Conservation (phyloP, 148 eudicot genomes). For the Talinum fruticosum region DNA sequence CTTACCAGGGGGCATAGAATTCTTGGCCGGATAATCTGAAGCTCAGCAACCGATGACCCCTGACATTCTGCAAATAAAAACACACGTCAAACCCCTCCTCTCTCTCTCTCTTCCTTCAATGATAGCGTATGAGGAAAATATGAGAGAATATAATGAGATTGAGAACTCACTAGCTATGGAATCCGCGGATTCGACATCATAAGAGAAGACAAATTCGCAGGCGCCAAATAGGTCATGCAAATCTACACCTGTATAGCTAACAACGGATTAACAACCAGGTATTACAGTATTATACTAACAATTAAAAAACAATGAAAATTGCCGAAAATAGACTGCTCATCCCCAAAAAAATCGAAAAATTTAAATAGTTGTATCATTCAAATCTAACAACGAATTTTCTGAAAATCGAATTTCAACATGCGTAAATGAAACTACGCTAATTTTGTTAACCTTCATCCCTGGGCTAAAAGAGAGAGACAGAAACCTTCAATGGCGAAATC, state of each 20-base stretch:
- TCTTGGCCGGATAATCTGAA: slow-evolving; percentile 10
- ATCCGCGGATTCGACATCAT: slow-evolving; percentile 3
- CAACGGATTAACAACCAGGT: neutral
- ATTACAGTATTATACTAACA: too few species aligned
- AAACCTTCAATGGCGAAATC: too few species aligned
- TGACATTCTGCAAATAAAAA: slow-evolving; percentile 15
- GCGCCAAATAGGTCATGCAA: neutral
- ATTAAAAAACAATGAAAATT: neutral
- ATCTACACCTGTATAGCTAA: neutral
- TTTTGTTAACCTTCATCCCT: too few species aligned
- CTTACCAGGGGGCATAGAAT: slow-evolving; percentile 19
- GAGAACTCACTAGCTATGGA: neutral
- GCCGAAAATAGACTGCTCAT: neutral
- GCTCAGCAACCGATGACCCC: slow-evolving; percentile 8
- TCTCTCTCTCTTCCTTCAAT: neutral
- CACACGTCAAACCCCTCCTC: neutral
- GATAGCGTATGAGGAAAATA: neutral
- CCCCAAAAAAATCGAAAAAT: neutral
- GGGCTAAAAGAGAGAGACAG: too few species aligned
- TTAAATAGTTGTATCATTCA: too few species aligned
- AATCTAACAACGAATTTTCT: too few species aligned
- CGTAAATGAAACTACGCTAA: too few species aligned
- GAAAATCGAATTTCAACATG: too few species aligned
- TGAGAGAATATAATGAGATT: neutral
- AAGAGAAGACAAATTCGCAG: slow-evolving; percentile 18